phyloP scores from a whole-genome alignment of 1,284 basidiomycete genomes.

The Apiotrichum gracile region DNA sequence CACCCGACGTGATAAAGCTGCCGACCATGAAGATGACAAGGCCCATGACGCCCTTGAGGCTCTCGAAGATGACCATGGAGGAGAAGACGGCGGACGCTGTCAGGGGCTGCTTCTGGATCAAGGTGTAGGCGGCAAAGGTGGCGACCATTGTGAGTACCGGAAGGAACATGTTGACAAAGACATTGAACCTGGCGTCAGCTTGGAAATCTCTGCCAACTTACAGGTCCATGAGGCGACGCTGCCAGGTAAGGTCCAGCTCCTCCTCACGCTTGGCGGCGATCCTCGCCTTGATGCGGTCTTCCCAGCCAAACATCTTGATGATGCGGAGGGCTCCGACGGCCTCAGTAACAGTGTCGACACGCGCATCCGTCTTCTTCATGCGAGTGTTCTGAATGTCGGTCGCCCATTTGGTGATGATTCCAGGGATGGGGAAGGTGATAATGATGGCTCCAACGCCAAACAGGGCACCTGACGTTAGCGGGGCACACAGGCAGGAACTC shows the following conservation, averaged over 20 bases:
- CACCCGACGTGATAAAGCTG: constrained; percentile 46
- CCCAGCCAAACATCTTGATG: constrained; percentile 68
- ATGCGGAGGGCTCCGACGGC: constrained; percentile 48
- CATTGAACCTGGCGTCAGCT: constrained; percentile 7
- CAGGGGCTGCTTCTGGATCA: constrained; percentile 49
- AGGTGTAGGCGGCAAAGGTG: constrained; percentile 59
- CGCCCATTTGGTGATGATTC: constrained; percentile 35
- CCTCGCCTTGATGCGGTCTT: constrained; percentile 53
- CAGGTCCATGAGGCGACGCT: constrained; percentile 36
- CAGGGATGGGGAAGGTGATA: constrained; percentile 54
- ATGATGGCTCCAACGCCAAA: constrained; percentile 55
- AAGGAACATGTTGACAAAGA: constrained; percentile 54
- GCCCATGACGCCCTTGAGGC: constrained; percentile 36
- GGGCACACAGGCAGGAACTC: constrained; percentile 32
- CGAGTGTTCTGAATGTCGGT: constrained; percentile 33
- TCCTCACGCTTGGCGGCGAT: constrained; percentile 55
- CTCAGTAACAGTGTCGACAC: constrained; percentile 54
- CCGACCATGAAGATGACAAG: constrained; percentile 34
- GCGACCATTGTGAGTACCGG: constrained; percentile 62
- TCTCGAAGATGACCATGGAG: constrained; percentile 45
- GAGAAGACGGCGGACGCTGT: constrained; percentile 48
- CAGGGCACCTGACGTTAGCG: constrained; percentile 46
- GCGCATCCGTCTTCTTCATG: constrained; percentile 51
- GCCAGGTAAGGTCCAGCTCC: constrained; percentile 52
- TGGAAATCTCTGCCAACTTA: constrained; percentile 11